Conservation (phyloP, 768 basidiomycete genomes). For the Phylloporus rhodoxanthus region DNA sequence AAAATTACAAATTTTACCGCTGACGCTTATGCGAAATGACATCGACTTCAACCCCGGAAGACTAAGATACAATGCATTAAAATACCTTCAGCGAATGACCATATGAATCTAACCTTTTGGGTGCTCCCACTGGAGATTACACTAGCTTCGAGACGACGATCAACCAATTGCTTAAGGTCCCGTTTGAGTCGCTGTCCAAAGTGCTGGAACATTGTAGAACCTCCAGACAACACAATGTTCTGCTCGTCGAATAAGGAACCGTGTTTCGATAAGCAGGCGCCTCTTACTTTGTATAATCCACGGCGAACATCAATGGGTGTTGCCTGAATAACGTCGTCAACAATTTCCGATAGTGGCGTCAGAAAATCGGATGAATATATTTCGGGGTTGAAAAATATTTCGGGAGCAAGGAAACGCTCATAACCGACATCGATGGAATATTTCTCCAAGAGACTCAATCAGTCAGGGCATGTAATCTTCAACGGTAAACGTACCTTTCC, state of each 20-base stretch:
- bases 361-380: slow-evolving; percentile 97
- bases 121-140: slow-evolving; percentile 67
- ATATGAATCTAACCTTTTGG: slow-evolving; percentile 52
- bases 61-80: slow-evolving; percentile 41
- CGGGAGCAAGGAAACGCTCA: slow-evolving; percentile 97
- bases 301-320: slow-evolving; percentile 97
- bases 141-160: slow-evolving; percentile 78
- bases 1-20: slow-evolving; percentile 43
- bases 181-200: slow-evolving; percentile 96
- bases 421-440: slow-evolving; percentile 93
- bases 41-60: slow-evolving; percentile 94
- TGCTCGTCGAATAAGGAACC: slow-evolving; percentile 24
- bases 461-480: background rate
- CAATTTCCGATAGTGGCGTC: slow-evolving; percentile 92
- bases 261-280: background rate
- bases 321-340: slow-evolving; percentile 91
- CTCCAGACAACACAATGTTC: slow-evolving; percentile 97
- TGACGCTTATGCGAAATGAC: slow-evolving; percentile 98
- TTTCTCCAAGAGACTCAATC: slow-evolving; percentile 51
- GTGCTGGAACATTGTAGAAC: slow-evolving; percentile 99
- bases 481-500: slow-evolving; percentile 57
- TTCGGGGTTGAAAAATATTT: slow-evolving; percentile 99
- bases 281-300: slow-evolving; percentile 83
- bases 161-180: slow-evolving; percentile 90
- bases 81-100: background rate